phyloP scores from a whole-genome alignment of 495 filamentous ascomycete species.

The Aspergillus indologenus region DNA sequence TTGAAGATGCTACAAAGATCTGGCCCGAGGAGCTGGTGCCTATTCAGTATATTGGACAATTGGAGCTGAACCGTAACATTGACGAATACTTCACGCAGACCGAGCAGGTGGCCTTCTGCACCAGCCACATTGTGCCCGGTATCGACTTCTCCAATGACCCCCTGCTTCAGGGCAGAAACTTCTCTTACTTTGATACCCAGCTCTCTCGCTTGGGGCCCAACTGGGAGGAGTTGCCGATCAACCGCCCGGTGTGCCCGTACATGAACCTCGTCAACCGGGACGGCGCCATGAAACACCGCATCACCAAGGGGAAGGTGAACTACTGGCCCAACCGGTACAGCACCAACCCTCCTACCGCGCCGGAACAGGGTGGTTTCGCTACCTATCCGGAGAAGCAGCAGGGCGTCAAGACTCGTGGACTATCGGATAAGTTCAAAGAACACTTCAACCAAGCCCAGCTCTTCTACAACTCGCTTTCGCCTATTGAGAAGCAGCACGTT shows the following conservation, averaged over 20 bases:
- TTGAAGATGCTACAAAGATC: constrained; percentile 87
- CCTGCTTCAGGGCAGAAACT: constrained; percentile 78
- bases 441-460: constrained; percentile 62
- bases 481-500: constrained; percentile 68
- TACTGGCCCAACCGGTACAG: constrained; percentile 87
- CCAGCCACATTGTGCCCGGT: constrained; percentile 79
- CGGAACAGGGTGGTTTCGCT: constrained; percentile 61
- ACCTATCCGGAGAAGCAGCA: constrained; percentile 64
- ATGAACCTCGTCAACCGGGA: constrained; percentile 50
- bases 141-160: constrained; percentile 87
- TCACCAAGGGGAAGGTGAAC: constrained; percentile 70
- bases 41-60: constrained; percentile 73
- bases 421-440: constrained; percentile 77
- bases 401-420: constrained; percentile 66
- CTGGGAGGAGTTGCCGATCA: constrained; percentile 85
- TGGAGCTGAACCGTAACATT: constrained; percentile 78
- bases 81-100: constrained; percentile 87
- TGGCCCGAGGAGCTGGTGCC: constrained; percentile 86
- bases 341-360: constrained; percentile 56
- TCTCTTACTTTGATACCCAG: constrained; percentile 87
- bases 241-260: constrained; percentile 68
- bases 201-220: constrained; percentile 78
- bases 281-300: constrained; percentile 42
- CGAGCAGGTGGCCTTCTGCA: constrained; percentile 81
- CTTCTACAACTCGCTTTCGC: constrained; percentile 79